Base-by-base conservation (phyloP, 2,329 filamentous ascomycete genomes). In the Aspergillus sp. region DNA sequence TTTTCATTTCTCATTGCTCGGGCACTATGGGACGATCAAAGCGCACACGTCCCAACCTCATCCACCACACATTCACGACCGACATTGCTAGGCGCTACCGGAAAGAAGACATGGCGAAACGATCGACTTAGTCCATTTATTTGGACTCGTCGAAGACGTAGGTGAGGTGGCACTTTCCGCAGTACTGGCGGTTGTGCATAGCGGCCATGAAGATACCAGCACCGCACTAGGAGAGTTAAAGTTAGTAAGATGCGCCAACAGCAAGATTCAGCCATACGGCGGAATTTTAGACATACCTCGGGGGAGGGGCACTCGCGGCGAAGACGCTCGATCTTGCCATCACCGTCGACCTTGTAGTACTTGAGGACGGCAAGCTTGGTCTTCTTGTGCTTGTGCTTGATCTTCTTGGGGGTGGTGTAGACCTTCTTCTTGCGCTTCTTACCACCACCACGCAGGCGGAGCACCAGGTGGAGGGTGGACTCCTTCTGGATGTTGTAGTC, bases 341-440 rank as follows among this genome's bases (percentile, higher is more conserved):
- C 95, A 76, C 91, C 92, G 83, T 98, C 95, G 76, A 99, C 95
- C 91, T 99, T 99, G 91, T 99, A 99, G 91, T 99, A 99, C 90
- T 99, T 99, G 83, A 99, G 93, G 74, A 99, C 94, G 78, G 95
- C 95, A 82, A 99, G 86, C 91, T 99, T 99, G 89, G 91, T 97
- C 94, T 99, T 99, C 92, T 98, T 99, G 87, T 92, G 91, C 93
- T 99, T 99, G 90, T 99, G 95, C 95, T 99, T 99, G 91, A 99
- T 99, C 92, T 99, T 99, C 93, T 99, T 99, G 82, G 95, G 95
- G 78, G 95, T 99, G 81, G 92, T 98, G 91, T 99, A 99, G 74
- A 99, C 95, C 93, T 99, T 99, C 92, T 97, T 97, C 92, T 99
- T 99, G 84, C 96, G 89, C 91, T 98, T 97, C 92, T 99, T 99